Base-by-base conservation (phyloP, 2,329 filamentous ascomycete genomes). In the Pseudogymnoascus pannorum region DNA sequence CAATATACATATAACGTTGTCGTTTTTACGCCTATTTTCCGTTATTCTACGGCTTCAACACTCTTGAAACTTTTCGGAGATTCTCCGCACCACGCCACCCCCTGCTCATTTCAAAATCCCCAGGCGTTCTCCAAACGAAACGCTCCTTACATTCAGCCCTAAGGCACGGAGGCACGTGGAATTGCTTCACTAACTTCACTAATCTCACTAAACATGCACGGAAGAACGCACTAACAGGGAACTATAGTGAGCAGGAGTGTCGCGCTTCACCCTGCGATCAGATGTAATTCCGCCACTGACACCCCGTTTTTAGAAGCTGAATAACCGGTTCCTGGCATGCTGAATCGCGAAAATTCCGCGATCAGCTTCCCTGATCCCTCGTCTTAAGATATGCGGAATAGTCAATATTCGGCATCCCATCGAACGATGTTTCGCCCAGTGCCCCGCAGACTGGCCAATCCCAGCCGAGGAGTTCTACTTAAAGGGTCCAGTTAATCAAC, bases 81-180 rank as follows among this genome's bases (percentile, higher is more conserved):
- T 26, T 48, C 42, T 48, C 42, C 42, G 22, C 42, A 26, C 22
- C 42, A 48, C 42, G 22, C 26, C 42, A 26, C 42, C 42, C 42
- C 42, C 22, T 48, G 42, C 42, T 48, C 22, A 48, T 48, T 48
- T 48, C 42, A 51, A 51, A 51, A 16, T 29, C 2, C 44, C 22
- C 38, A 29, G 44, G 14, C 14, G 14, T 51, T 51, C 44, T 51
- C 22, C 22, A 51, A 29, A 51, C 44, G 44, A 51, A 16, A 51
- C 44, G 44, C 29, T 51, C 44, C 44, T 51, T 26, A 22, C 42
- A 48, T 48, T 48, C 42, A 48, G 42, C 42, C 42, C 42, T 48
- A 48, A 48, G 42, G 22, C 42, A 48, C 22, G 24, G 44, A 29
- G 24, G n/a, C 44, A 29, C 44, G 44, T 29, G 44, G 44, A 51